These are phyloP conservation scores for Neurospora sp. DNA, from an alignment of 2,329 filamentous ascomycete species.

Conservation along the genomic window DNA sequence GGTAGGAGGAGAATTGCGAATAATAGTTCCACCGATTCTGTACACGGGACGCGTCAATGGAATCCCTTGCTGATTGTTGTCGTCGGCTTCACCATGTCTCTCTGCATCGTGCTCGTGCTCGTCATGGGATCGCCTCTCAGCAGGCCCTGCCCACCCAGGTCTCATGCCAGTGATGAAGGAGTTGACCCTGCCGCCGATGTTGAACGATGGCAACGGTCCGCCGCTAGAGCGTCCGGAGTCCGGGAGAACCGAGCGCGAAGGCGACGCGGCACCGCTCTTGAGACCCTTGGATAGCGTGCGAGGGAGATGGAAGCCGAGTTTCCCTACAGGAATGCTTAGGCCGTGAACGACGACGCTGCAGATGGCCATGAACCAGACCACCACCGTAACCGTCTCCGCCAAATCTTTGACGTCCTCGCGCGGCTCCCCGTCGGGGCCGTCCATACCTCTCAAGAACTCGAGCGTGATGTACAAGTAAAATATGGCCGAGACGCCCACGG, in stretches of 20 bases:
- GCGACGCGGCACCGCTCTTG: slow-evolving; percentile 10
- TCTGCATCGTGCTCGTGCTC: neutral
- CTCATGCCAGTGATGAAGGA: slow-evolving; percentile 15
- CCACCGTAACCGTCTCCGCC: slow-evolving; percentile 54
- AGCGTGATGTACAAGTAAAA: slow-evolving; percentile 73
- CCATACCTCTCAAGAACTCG: slow-evolving; percentile 55
- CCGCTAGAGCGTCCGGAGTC: slow-evolving; percentile 12
- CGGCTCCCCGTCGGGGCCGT: slow-evolving; percentile 35
- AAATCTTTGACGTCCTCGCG: slow-evolving; percentile 57
- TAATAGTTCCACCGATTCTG: slow-evolving; percentile 31
- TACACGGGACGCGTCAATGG: slow-evolving; percentile 23
- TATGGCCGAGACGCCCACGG: slow-evolving; percentile 82
- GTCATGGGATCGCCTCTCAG: slow-evolving; percentile 1
- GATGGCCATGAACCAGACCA: slow-evolving; percentile 79
- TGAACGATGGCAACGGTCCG: slow-evolving; percentile 16
- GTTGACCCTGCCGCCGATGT: slow-evolving; percentile 21
- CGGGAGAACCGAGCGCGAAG: slow-evolving; percentile 3
- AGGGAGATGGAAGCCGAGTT: slow-evolving; percentile 53
- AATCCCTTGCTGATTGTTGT: neutral
- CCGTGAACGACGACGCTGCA: slow-evolving; percentile 82
- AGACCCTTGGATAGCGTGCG: slow-evolving; percentile 45
- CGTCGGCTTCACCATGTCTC: neutral
- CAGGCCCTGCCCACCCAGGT: slow-evolving; percentile 2
- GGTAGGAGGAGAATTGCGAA: slow-evolving; percentile 11
- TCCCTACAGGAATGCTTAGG: slow-evolving; percentile 67